These are phyloP conservation scores for Cyclotella atomus DNA, from an alignment of 108 stramenopile genomes.

Conservation along the genomic window DNA sequence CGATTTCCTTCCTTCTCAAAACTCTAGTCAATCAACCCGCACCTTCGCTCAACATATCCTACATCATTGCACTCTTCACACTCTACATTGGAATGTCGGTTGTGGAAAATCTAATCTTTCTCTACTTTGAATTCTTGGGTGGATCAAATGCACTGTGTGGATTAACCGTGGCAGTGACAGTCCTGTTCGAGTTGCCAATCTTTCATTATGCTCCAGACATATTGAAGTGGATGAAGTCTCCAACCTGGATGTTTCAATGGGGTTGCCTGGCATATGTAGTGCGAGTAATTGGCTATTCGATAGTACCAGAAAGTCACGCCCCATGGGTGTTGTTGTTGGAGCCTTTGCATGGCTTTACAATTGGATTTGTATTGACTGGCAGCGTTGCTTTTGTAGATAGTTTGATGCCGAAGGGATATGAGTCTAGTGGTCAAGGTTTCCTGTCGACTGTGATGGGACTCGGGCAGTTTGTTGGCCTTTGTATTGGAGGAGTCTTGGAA, in stretches of 20 bases:
- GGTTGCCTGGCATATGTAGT: slow-evolving; percentile 56
- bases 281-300: slow-evolving; percentile 65
- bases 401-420: slow-evolving; percentile 51
- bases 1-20: slow-evolving; percentile 13
- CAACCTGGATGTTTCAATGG: slow-evolving; percentile 41
- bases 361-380: slow-evolving; percentile 50
- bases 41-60: slow-evolving; percentile 37
- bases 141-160: slow-evolving; percentile 51
- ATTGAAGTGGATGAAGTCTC: slow-evolving; percentile 36
- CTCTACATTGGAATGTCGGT: slow-evolving; percentile 57
- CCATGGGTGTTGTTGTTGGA: slow-evolving; percentile 60
- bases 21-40: slow-evolving; percentile 23
- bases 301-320: slow-evolving; percentile 50
- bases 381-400: slow-evolving; percentile 56
- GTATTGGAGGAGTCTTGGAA: slow-evolving; percentile 45
- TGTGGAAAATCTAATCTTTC: slow-evolving; percentile 59
- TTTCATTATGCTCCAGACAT: slow-evolving; percentile 63
- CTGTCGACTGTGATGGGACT: slow-evolving; percentile 34
- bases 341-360: slow-evolving; percentile 72
- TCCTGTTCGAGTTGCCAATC: slow-evolving; percentile 72
- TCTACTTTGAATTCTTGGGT: slow-evolving; percentile 57
- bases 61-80: slow-evolving; percentile 40
- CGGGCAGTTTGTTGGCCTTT: slow-evolving; percentile 52
- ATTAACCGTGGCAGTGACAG: slow-evolving; percentile 61
- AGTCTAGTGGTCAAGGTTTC: slow-evolving; percentile 53